Evolutionary conservation across 73 alveolate species (phyloP), one percentile per base, ranked within the genome.

Genomic region (Tetrahymena elliotti): DNA sequence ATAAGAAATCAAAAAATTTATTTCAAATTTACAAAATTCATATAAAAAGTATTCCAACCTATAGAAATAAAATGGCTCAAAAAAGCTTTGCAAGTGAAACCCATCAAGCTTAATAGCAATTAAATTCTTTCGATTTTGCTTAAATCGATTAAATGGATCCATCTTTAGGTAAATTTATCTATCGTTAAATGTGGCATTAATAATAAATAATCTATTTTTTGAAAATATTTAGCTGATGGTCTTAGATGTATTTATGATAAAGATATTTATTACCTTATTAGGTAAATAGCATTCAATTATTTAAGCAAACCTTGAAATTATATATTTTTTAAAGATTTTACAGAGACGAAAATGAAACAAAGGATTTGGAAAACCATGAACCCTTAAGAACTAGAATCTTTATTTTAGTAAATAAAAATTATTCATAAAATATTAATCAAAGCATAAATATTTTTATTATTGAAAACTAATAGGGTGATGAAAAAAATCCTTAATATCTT

Each of bases 381-480:
- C 88, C 88, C 13, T 68, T 68, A 68, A 68, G 88, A 68, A 68
- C 88, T 22, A 68, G 88, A 68, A 68, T 68, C n/a, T 68, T 68
- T 31, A 31, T 68, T 68, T 31, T 68, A 5, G 88, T 68, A 68
- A 68, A 11, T 68, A 68, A 68, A 27, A 11, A 68, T 27, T 10
- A 10, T 40, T 15, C 15, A 68, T 68, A 22, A 8, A 68, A 18
- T 6, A 47, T 10, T 47, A 7, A 38, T 38, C 5, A 27, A 18
- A 47, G 82, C 82, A 18, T 68, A 24, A 27, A 68, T 27, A 6
- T 0, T 18, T 0, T 18, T 68, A 18, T 22, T 31, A 6, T 18
- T 68, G 3, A 68, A n/a, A 68, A 18, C 8, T 47, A 1, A 47
- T 47, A 68, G 84, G 96, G 96, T 40, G 93, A 94, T 39, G 96